Evolutionary conservation across 2,329 filamentous ascomycete species (phyloP), one percentile per base, ranked within the genome.

Genomic region (Drechmeria coniospora): DNA sequence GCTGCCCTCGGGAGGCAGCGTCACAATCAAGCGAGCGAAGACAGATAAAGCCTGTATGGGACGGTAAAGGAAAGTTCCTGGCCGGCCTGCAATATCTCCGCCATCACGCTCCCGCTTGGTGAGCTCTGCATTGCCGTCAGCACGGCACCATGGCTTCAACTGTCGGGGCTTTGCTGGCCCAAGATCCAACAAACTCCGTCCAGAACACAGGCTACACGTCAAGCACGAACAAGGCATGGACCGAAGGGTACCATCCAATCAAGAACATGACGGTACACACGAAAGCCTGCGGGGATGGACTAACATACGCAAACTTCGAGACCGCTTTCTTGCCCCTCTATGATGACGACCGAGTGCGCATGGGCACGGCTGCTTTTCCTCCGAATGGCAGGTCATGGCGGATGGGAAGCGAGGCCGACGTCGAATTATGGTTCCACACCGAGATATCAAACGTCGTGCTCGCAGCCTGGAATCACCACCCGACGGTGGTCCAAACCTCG

Each of bases 381-480:
- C 24, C 24, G 15, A 26, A 26, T 17, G 12, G 11, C 11, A 15
- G 24, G 13, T 6, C 13, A 6, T 26, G 24, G 24, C 9, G 24
- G 12, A 8, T 26, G 8, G 24, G 17, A 8, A 12, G 8, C 8
- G 24, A 26, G 12, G 9, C 24, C 8, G 24, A 26, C 12, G 8
- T 8, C 17, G 24, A 26, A 12, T 10, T 15, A 6, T 26, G 24
- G 24, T 26, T 26, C 15, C 24, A 26, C 12, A 16, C 24, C 6
- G 24, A 26, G 24, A 26, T 26, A 26, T 26, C 24, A 16, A 26
- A 26, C 15, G 15, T 26, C 12, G 24, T 26, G 10, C 24, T 26
- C 10, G 24, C 24, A 6, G 24, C 10, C 15, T 26, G 24, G 24
- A 17, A 8, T 15, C 12, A 12, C 8, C 8, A 26, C 17, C 24